These are phyloP conservation scores for Sporothrix schenckii DNA, from an alignment of 2,329 filamentous ascomycete genomes.

Conservation along the genomic window DNA sequence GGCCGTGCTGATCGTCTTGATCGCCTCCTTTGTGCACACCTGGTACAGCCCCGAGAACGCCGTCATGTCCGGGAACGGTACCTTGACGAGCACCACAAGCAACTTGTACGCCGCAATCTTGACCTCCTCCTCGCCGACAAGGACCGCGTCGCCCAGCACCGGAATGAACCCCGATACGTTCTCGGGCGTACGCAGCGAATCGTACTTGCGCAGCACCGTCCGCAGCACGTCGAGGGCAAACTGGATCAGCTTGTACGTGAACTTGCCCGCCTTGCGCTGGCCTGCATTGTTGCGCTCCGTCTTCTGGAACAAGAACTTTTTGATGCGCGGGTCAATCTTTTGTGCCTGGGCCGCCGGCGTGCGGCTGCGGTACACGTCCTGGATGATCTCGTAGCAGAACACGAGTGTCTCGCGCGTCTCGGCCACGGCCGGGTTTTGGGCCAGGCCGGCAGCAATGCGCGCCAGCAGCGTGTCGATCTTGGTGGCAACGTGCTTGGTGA, in stretches of 20 bases:
- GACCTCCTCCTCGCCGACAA: constrained; percentile 87
- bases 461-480: constrained; percentile 90
- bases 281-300: constrained; percentile 70
- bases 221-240: constrained; percentile 89
- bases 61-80: constrained; percentile 66
- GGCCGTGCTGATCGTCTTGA: constrained; percentile 75
- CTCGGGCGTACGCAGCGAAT: constrained; percentile 73
- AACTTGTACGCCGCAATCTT: constrained; percentile 85
- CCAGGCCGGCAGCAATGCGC: constrained; percentile 78
- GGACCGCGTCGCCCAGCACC: constrained; percentile 82
- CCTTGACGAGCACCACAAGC: constrained; percentile 81
- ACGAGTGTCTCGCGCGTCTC: constrained; percentile 81
- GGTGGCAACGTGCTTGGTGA: constrained; percentile 78
- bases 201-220: constrained; percentile 82
- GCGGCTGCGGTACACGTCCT: constrained; percentile 74
- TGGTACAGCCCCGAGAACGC: constrained; percentile 66
- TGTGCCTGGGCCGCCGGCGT: constrained; percentile 40
- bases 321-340: constrained; percentile 60
- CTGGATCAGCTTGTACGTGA: constrained; percentile 82
- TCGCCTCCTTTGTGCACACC: constrained; percentile 82
- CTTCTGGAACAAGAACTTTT: constrained; percentile 79
- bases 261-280: constrained; percentile 71
- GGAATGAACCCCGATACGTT: constrained; percentile 87
- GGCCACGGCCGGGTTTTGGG: constrained; percentile 73
- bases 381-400: constrained; percentile 93